Conservation (phyloP, 805 yeast genomes). For the Ogataea sp. region DNA sequence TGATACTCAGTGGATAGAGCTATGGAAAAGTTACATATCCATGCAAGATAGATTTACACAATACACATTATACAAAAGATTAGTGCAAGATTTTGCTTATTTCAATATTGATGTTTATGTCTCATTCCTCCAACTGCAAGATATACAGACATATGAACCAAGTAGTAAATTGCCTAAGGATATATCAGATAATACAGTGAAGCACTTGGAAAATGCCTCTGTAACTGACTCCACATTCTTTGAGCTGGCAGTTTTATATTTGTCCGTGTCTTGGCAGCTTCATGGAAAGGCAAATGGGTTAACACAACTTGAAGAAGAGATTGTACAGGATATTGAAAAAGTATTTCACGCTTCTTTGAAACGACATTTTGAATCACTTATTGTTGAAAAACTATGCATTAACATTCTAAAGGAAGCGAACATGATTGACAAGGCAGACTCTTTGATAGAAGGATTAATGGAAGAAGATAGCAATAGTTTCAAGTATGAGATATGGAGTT, state of each 20-base stretch:
- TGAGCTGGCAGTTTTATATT: not conserved
- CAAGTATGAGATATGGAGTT: too few relatives aligned
- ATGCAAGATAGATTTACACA: conserved; percentile 4
- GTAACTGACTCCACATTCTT: not conserved
- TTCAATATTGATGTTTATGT: not conserved
- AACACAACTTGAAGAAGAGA: too few relatives aligned
- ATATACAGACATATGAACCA: too few relatives aligned
- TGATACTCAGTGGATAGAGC: not conserved
- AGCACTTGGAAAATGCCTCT: not conserved
- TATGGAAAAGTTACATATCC: conserved; percentile 1
- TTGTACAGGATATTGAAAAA: not conserved
- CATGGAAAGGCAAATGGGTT: too few relatives aligned
- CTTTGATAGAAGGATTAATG: not conserved
- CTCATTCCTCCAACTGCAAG: too few relatives aligned
- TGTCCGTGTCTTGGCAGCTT: too few relatives aligned
- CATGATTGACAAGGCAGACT: not conserved
- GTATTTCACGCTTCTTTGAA: not conserved
- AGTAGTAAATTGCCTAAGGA: too few relatives aligned
- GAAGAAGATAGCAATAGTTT: too few relatives aligned
- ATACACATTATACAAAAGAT: conserved; percentile 1
- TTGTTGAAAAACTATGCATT: not conserved
- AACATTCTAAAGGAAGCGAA: not conserved
- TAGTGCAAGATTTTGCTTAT: conserved; percentile 1
- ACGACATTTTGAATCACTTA: not conserved
- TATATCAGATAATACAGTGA: not conserved